Percentiles rank a stretch among this genome's conserved stretches.
Conservation (phyloP, 1,284 basidiomycete genomes). For the Moesziomyces aphidis region DNA sequence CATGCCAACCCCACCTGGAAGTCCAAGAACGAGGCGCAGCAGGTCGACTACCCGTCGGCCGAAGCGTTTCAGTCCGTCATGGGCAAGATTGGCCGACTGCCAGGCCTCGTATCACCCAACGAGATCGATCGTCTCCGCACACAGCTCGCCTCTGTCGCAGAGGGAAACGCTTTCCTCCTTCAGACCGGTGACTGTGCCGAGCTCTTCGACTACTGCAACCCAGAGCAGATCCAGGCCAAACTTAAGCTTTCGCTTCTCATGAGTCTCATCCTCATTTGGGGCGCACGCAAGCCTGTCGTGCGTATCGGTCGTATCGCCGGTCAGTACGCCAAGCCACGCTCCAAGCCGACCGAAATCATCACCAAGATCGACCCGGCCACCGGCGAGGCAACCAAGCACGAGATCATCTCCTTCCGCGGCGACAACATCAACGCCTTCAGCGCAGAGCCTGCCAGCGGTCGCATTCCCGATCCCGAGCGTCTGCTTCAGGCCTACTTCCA, state of each 20-base stretch:
- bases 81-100: conserved; percentile 52
- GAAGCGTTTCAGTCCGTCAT: conserved; percentile 51
- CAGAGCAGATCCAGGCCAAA: conserved; percentile 91
- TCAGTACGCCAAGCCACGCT: conserved; percentile 95
- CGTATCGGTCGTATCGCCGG: conserved; percentile 63
- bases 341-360: conserved; percentile 81
- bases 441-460: conserved; percentile 72
- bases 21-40: conserved; percentile 58
- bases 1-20: conserved; percentile 59
- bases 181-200: conserved; percentile 97
- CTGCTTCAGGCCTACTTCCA: conserved; percentile 92
- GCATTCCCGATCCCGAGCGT: conserved; percentile 87
- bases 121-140: conserved; percentile 62
- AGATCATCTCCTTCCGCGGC: conserved; percentile 82
- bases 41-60: conserved; percentile 58
- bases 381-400: conserved; percentile 57
- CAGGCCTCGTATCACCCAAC: conserved; percentile 62
- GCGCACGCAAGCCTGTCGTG: conserved; percentile 74
- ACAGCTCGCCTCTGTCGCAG: conserved; percentile 60
- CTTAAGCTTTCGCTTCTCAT: conserved; percentile 94
- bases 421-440: conserved; percentile 92
- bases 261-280: conserved; percentile 94
- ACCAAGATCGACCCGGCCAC: conserved; percentile 38
- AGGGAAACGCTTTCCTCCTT: conserved; percentile 80
- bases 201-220: conserved; percentile 73